Evolutionary conservation across 768 basidiomycete genomes (phyloP).

Genomic region (Leucosporidium yakuticum): DNA sequence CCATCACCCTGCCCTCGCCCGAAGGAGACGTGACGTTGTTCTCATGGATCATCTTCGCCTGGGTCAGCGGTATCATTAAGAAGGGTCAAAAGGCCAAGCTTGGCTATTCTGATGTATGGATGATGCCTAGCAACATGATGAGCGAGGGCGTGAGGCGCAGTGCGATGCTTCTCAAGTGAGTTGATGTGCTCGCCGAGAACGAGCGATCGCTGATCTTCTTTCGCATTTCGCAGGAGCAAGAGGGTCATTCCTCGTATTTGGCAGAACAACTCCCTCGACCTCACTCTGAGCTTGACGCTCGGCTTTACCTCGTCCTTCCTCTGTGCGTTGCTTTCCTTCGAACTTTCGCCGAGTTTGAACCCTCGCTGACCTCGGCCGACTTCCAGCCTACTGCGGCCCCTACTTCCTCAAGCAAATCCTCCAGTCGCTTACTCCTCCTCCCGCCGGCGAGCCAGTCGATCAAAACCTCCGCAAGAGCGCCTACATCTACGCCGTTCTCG

Average conservation of each 20-base stretch:
- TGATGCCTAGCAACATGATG: conserved; percentile 15
- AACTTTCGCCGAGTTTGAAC: too few species aligned
- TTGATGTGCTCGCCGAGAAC: too few species aligned
- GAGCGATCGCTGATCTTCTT: too few species aligned
- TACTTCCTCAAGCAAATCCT: conserved; percentile 33
- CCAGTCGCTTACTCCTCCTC: conserved; percentile 12
- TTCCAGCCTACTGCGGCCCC: conserved; percentile 15
- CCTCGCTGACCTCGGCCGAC: too few species aligned
- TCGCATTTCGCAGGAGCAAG: background rate
- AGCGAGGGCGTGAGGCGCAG: conserved; percentile 3
- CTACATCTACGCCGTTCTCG: conserved; percentile 32
- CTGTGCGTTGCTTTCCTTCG: background rate
- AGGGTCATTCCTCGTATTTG: conserved; percentile 23
- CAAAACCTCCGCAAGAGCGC: conserved; percentile 14
- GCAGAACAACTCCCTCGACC: conserved; percentile 29
- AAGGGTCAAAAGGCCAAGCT: conserved; percentile 12
- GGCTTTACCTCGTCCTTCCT: conserved; percentile 5
- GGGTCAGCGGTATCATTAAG: conserved; percentile 14
- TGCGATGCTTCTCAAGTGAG: conserved; percentile 3
- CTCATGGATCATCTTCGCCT: conserved; percentile 19
- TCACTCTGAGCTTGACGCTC: conserved; percentile 17
- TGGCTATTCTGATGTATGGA: conserved; percentile 26
- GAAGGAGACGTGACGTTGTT: conserved; percentile 16
- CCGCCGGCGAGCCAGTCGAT: background rate
- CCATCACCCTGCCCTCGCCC: conserved; percentile 14